A percentile compares a stretch with the other conserved stretches of the same genome.
These are phyloP conservation scores for Kalmusia sp. DNA, from an alignment of 2,329 filamentous ascomycete species.

Conservation along the genomic window DNA sequence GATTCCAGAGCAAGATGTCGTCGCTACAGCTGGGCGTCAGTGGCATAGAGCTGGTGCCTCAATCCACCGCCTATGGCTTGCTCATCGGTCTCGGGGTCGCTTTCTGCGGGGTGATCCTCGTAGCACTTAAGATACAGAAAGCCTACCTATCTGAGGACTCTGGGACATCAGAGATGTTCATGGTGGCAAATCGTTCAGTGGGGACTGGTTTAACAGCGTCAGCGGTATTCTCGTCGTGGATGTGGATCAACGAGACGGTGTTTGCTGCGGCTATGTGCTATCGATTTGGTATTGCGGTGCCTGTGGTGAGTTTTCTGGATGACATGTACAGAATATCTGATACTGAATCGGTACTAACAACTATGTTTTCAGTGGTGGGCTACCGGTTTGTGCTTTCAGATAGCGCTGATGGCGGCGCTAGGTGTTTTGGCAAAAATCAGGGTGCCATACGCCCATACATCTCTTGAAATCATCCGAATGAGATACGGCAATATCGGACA, in stretches of 20 bases:
- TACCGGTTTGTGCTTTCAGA: conserved; percentile 30
- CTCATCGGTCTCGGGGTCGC: conserved; percentile 18
- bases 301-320: conserved; percentile 15
- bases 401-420: conserved; percentile 27
- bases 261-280: conserved; percentile 30
- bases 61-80: conserved; percentile 22
- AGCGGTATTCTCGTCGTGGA: conserved; percentile 26
- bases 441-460: conserved; percentile 28
- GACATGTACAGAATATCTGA: neutral
- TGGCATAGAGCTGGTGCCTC: conserved; percentile 14
- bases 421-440: conserved; percentile 31
- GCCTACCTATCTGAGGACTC: conserved; percentile 22
- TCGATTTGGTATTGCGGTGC: conserved; percentile 32
- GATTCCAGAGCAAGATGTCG: neutral
- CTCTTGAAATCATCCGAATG: conserved; percentile 77
- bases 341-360: neutral
- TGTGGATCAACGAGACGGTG: conserved; percentile 24
- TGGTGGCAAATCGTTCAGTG: conserved; percentile 24
- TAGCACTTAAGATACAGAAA: conserved; percentile 22
- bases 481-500: conserved; percentile 77
- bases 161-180: conserved; percentile 30
- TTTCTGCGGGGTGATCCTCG: conserved; percentile 21
- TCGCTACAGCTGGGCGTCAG: neutral
- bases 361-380: conserved; percentile 24
- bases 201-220: conserved; percentile 27